A percentile compares a stretch with the other conserved stretches of the same genome.
These are phyloP conservation scores for Fraxinus cuspidata DNA, from an alignment of 257 asterid genomes.

Conservation along the genomic window DNA sequence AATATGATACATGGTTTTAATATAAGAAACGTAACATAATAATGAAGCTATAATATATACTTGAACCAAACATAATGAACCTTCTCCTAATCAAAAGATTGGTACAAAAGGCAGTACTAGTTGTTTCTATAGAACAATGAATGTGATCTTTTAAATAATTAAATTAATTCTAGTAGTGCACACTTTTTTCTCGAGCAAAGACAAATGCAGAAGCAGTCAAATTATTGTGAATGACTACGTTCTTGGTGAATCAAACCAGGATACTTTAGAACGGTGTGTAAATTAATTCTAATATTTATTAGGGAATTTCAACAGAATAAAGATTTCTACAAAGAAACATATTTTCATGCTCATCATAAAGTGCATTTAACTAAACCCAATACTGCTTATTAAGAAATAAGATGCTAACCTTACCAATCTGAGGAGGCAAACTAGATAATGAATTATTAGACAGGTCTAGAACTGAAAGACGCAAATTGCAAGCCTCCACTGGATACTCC, in stretches of 20 bases:
- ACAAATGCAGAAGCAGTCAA: slow-evolving; percentile 3
- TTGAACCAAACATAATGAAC: background rate
- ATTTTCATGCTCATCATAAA: slow-evolving; percentile 22
- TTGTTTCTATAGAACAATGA: slow-evolving; percentile 4
- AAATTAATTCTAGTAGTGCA: slow-evolving; percentile 5
- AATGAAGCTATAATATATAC: slow-evolving; percentile 15
- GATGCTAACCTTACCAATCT: slow-evolving; percentile 80
- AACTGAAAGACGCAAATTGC: slow-evolving; percentile 76
- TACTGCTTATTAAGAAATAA: slow-evolving; percentile 18
- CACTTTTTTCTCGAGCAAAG: slow-evolving; percentile 8
- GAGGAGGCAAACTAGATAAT: slow-evolving; percentile 86
- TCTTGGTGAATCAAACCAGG: background rate
- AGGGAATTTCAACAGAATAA: background rate
- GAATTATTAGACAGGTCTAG: slow-evolving; percentile 94
- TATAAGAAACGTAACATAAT: background rate
- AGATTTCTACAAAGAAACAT: background rate
- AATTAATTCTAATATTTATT: background rate
- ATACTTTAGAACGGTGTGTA: background rate
- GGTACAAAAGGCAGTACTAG: background rate
- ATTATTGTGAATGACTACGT: background rate
- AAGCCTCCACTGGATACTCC: slow-evolving; percentile 90
- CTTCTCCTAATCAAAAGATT: slow-evolving; percentile 8
- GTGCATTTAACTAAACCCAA: background rate
- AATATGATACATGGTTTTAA: background rate
- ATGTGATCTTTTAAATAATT: background rate